A percentile compares a stretch with the other conserved stretches of the same genome.
Evolutionary conservation across 140 eudicot genomes (phyloP).

Genomic region (Ambrosia hybrid): DNA sequence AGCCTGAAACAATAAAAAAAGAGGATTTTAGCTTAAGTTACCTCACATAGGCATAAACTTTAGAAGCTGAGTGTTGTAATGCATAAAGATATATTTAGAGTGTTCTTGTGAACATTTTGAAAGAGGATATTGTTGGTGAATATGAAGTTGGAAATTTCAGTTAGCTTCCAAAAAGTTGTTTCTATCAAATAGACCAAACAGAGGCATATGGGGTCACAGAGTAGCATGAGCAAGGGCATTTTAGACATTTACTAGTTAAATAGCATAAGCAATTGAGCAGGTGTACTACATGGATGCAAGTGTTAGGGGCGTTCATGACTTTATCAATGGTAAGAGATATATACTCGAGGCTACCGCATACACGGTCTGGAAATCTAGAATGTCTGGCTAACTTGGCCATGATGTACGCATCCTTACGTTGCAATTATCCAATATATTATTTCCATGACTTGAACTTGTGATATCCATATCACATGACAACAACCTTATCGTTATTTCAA

Average conservation of each 20-base stretch:
- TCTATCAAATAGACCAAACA: slow-evolving; percentile 22
- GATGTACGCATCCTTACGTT: no score
- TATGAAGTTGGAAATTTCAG: slow-evolving; percentile 18
- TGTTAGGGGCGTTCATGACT: not conserved
- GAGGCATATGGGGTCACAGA: slow-evolving; percentile 27
- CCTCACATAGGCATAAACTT: slow-evolving; percentile 9
- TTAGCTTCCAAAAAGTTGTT: not conserved
- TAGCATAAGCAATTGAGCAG: not conserved
- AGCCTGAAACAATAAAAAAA: not conserved
- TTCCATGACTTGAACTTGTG: no score
- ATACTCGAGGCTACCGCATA: no score
- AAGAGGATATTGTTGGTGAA: slow-evolving; percentile 14
- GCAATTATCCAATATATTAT: no score
- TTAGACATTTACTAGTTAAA: slow-evolving; percentile 6
- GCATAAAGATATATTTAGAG: slow-evolving; percentile 2
- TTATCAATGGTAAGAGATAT: no score
- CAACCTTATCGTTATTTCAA: no score
- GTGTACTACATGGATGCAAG: not conserved
- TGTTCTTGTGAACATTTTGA: not conserved
- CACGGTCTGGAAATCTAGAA: no score
- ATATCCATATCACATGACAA: no score
- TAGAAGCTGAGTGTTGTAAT: not conserved
- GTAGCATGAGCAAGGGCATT: slow-evolving; percentile 12
- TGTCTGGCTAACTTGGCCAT: no score
- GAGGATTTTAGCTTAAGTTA: slow-evolving; percentile 18